Evolutionary conservation across 1,139 yeast genomes (phyloP).

Genomic region (Hyphopichia pseudoburtonii): DNA sequence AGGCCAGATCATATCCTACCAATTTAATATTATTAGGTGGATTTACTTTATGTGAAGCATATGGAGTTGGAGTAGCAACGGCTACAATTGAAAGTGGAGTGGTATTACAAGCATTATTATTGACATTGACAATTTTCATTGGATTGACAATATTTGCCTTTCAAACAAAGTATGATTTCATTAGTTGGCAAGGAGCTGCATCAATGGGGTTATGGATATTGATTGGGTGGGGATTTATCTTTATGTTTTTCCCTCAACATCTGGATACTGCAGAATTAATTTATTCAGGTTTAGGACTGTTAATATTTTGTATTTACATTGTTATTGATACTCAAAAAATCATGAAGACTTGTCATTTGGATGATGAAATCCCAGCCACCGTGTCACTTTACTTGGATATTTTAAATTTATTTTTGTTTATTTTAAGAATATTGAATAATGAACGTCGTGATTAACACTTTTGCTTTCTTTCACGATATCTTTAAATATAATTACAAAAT

Average conservation of each 20-base stretch:
- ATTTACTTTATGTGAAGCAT: conserved; percentile 76
- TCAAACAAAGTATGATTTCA: conserved; percentile 80
- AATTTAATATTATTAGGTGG: conserved; percentile 56
- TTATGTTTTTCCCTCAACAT: conserved; percentile 64
- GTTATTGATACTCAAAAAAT: conserved; percentile 81
- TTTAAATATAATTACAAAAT: background rate
- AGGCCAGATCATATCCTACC: conserved; percentile 64
- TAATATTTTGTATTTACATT: conserved; percentile 70
- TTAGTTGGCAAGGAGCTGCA: conserved; percentile 67
- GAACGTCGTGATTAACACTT: conserved; percentile 20
- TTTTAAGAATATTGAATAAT: conserved; percentile 65
- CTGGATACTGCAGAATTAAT: conserved; percentile 55
- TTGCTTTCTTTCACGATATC: background rate
- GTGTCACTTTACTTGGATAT: conserved; percentile 78
- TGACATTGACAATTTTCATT: conserved; percentile 68
- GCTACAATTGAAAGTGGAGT: conserved; percentile 63
- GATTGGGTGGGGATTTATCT: conserved; percentile 70
- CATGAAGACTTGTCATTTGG: conserved; percentile 78
- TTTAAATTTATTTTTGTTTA: conserved; percentile 74
- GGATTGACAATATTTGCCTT: conserved; percentile 78
- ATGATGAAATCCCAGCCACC: conserved; percentile 81
- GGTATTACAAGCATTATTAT: conserved; percentile 68
- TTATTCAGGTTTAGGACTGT: conserved; percentile 73
- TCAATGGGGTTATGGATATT: conserved; percentile 65
- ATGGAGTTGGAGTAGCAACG: conserved; percentile 67